A percentile compares a stretch with the other conserved stretches of the same genome.
Evolutionary conservation across 768 basidiomycete genomes (phyloP).

Genomic region (Podaxis sp.): DNA sequence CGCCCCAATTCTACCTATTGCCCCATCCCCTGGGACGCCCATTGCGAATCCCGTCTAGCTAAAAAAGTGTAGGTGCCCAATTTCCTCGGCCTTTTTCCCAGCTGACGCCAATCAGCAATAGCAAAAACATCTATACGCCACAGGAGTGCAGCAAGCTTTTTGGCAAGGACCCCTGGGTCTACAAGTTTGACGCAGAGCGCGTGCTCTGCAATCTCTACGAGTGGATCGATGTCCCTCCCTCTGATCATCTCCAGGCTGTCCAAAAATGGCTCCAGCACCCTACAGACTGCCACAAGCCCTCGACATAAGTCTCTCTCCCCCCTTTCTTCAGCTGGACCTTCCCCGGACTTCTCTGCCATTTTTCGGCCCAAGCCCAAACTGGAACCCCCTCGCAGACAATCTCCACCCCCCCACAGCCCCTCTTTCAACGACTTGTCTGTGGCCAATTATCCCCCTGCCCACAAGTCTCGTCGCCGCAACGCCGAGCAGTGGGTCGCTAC

Average conservation of each 20-base stretch:
- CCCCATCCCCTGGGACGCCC: constrained; percentile 87
- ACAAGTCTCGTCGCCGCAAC: constrained; percentile 72
- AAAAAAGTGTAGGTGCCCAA: constrained; percentile 63
- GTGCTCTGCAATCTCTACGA: constrained; percentile 65
- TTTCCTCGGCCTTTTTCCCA: constrained; percentile 18
- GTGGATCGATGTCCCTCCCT: constrained; percentile 62
- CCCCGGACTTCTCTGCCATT: no score
- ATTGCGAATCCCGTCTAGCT: constrained; percentile 77
- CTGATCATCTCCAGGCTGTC: constrained; percentile 61
- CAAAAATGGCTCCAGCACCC: constrained; percentile 69
- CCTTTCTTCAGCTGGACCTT: no score
- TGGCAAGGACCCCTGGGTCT: constrained; percentile 63
- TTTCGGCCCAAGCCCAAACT: not conserved
- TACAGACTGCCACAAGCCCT: constrained; percentile 46
- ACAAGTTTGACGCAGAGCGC: constrained; percentile 73
- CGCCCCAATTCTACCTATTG: constrained; percentile 86
- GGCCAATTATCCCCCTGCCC: constrained; percentile 51
- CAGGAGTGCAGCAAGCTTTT: constrained; percentile 62
- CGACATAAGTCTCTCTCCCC: constrained; percentile 3
- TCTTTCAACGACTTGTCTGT: constrained; percentile 60
- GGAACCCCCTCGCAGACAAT: constrained; percentile 23
- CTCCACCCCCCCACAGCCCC: constrained; percentile 28
- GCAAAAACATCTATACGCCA: constrained; percentile 55
- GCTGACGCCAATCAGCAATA: constrained; percentile 30
- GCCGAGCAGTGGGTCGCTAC: constrained; percentile 81